Conservation (phyloP, 805 yeast species). For the Candida boleticola region DNA sequence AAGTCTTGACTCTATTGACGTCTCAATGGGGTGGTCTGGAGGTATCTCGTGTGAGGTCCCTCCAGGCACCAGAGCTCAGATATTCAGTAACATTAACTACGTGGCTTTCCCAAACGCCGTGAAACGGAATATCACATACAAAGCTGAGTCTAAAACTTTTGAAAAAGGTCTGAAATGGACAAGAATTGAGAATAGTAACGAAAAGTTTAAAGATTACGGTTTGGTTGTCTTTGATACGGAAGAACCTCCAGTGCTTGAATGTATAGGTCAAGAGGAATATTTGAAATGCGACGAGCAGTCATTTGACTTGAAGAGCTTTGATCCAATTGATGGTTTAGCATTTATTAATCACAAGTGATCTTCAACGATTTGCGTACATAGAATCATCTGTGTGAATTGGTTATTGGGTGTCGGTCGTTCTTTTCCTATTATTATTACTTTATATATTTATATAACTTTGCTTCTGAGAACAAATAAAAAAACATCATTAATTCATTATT, state of each 20-base stretch:
- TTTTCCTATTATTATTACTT: too few species aligned
- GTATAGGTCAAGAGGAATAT: conserved; percentile 13
- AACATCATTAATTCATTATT: conserved; percentile 7
- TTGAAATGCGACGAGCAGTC: conserved; percentile 3
- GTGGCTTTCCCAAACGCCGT: conserved; percentile 14
- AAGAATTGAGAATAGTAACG: conserved; percentile 2
- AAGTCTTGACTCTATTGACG: conserved; percentile 10
- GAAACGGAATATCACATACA: conserved; percentile 9
- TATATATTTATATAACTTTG: neutral
- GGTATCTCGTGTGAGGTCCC: conserved; percentile 14
- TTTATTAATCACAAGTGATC: neutral
- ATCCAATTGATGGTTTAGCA: neutral
- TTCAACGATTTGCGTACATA: too few species aligned
- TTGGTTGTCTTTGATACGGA: conserved; percentile 13
- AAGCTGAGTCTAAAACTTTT: conserved; percentile 6
- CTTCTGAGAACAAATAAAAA: neutral
- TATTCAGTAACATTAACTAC: conserved; percentile 14
- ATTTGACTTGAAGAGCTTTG: neutral
- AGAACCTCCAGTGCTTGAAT: conserved; percentile 12
- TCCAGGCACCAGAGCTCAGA: conserved; percentile 17
- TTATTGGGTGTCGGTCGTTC: too few species aligned
- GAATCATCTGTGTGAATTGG: too few species aligned
- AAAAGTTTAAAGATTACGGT: conserved; percentile 11
- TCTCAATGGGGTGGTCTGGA: conserved; percentile 12
- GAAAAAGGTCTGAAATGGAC: conserved; percentile 9